A percentile compares a stretch with the other conserved stretches of the same genome.
phyloP scores from a whole-genome alignment of 495 filamentous ascomycete species.

The Xanthoparmelia taractica region DNA sequence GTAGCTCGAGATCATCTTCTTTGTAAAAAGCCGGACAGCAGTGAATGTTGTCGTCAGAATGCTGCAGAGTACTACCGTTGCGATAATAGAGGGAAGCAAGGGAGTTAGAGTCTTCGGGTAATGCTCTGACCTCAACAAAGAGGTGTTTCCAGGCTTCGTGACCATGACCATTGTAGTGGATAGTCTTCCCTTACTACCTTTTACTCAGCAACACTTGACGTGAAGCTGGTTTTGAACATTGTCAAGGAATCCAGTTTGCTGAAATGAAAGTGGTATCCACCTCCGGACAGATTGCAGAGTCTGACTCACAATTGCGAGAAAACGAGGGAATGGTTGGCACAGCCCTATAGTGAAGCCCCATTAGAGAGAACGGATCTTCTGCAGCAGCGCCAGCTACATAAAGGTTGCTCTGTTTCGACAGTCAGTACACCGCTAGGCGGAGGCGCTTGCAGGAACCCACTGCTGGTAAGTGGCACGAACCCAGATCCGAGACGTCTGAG shows the following conservation, averaged over 20 bases:
- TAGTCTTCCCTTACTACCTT: too few relatives aligned
- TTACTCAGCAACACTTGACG: too few relatives aligned
- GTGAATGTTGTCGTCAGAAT: conserved; percentile 7
- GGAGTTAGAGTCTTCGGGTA: neutral
- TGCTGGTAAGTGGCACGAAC: neutral
- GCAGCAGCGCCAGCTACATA: neutral
- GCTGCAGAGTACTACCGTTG: conserved; percentile 6
- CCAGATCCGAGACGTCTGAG: neutral
- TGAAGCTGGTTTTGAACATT: too few relatives aligned
- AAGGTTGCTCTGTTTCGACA: neutral
- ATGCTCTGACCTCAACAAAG: neutral
- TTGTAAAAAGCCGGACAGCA: conserved; percentile 1
- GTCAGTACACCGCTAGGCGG: neutral
- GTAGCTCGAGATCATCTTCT: neutral
- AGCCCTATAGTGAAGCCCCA: too few relatives aligned
- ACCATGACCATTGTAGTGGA: neutral
- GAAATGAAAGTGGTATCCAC: too few relatives aligned
- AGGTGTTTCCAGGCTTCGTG: neutral
- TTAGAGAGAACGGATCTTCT: too few relatives aligned
- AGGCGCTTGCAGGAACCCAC: neutral
- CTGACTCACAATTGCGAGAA: too few relatives aligned
- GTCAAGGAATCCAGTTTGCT: too few relatives aligned
- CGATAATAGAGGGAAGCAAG: neutral
- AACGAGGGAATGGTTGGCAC: too few relatives aligned
- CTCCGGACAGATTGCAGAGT: too few relatives aligned